Evolutionary conservation across 371 early-diverging fungal species (phyloP), one percentile per base, ranked within the genome.

Genomic region (Rhizopus microsporus): DNA sequence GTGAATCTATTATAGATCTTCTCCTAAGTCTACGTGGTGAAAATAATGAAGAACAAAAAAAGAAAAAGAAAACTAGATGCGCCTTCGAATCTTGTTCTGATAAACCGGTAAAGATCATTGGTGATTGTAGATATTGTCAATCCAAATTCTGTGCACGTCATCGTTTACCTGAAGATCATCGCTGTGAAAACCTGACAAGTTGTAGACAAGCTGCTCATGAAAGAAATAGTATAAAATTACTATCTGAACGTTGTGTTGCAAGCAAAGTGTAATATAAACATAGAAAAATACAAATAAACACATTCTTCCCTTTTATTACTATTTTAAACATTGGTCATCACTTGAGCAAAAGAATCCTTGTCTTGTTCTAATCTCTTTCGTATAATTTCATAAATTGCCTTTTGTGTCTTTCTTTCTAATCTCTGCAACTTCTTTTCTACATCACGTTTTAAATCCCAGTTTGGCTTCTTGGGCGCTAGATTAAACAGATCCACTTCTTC

Each of bases 401-500:
- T 71, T 47, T 90, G 81, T 15, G 93, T 93, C 59, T 69, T 78
- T 43, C 81, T 77, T 53, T 92, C 91, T 35, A 95, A 70, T 53
- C 72, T 82, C n/a, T 80, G 82, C 45, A 92, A 54, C 64, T 87
- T 89, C 47, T 83, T 85, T 60, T 92, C 88, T 17, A 95, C 79
- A 67, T 93, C 94, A 31, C 91, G 79, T 63, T 91, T 92, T 57
- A 95, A 69, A 61, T 95, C 95, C 91, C 92, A 93, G 64, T 95
- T 93, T 2, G 94, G 87, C 49, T 88, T 90, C 63, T 84, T 86
- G 7, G 95, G 94, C 17, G 91, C 92, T 32, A 95, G 67, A 35
- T 90, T 85, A 49, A 82, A 79, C 3, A 94, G 77, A 67, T 93
- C 93, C 57, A 89, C 80, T 75, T 89, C 89, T 69, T 87, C 85